Evolutionary conservation across 768 basidiomycete genomes (phyloP), one percentile per base, ranked within the genome.

Genomic region (Boletus edulis): DNA sequence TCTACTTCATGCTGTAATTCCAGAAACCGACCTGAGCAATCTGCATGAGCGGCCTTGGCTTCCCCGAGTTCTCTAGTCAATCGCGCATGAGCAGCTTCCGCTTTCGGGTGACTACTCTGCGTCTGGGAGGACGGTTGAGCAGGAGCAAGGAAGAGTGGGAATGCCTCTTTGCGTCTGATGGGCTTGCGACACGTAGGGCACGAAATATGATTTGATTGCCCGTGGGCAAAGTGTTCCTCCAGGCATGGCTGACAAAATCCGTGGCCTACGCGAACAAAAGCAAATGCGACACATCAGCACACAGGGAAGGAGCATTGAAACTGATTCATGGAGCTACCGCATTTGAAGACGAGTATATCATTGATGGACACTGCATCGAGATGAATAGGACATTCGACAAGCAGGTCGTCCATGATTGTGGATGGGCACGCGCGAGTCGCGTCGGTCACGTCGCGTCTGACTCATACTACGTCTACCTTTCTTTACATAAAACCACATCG

Each of bases 341-440:
- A 70, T 60, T 51, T 70, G 58, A 72, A 68, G 9, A 63, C 60
- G 48, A 64, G 61, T 42, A 70, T 56, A 5, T 72, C 60, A 12
- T 59, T 64, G 49, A 70, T 60, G 37, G 61, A 49, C 6, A 70
- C 68, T 0, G 61, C 58, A 8, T 66, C 69, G 4, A 70, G 64
- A 34, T 70, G 69, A n/a, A 70, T 70, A 10, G 70, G 68, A 27
- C 69, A 70, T 32, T 72, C 70, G 45, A 70, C 58, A 13, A 66
- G 40, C 7, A 70, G 29, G 42, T 66, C 59, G 22, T 54, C 58
- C 60, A 65, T 65, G 45, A 39, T 20, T 17, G 44, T 5, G 46
- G 37, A 44, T 41, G 20, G 40, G 14, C 52, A 39, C 17, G 18
- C n/a, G 38, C 32, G 22, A 27, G 8, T 27, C 27, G 27, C 24